Conservation (phyloP, 441 rosid genomes). For the Bocquillonia castaneifolia region DNA sequence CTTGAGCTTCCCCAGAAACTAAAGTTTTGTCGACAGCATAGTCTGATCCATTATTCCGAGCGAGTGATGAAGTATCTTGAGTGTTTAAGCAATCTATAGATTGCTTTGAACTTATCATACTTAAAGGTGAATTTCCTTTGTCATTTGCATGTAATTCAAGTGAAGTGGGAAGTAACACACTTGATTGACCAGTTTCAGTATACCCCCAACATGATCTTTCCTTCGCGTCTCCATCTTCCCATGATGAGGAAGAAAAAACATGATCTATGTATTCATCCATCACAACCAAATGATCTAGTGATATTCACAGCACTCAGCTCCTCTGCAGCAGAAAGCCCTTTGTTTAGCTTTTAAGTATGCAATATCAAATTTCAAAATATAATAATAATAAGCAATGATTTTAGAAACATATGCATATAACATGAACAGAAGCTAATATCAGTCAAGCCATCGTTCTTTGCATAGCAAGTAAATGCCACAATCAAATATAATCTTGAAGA, state of each 20-base stretch:
- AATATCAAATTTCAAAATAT: conserved; percentile 10
- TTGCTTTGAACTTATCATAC: conserved; percentile 25
- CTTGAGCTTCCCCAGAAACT: conserved; percentile 21
- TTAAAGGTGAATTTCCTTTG: conserved; percentile 21
- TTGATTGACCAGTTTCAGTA: conserved; percentile 26
- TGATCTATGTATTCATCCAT: conserved; percentile 45
- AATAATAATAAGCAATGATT: conserved; percentile 20
- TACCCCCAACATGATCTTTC: conserved; percentile 32
- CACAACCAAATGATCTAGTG: not conserved
- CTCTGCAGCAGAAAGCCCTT: not conserved
- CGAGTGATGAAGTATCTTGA: conserved; percentile 23
- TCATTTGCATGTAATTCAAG: conserved; percentile 23
- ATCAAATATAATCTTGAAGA: not conserved
- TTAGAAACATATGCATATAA: not conserved
- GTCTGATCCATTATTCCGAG: conserved; percentile 26
- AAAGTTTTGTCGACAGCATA: conserved; percentile 22
- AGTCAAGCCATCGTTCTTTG: not conserved
- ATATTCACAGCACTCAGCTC: conserved; percentile 1
- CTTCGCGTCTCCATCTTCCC: conserved; percentile 29
- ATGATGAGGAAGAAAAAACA: conserved; percentile 30
- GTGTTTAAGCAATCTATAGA: conserved; percentile 24
- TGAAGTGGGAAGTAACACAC: conserved; percentile 22
- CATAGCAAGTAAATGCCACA: not conserved
- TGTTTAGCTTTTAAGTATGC: not conserved
- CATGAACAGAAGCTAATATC: not conserved